Evolutionary conservation across 2,329 filamentous ascomycete genomes (phyloP).

Genomic region (Orbilia brochopaga): DNA sequence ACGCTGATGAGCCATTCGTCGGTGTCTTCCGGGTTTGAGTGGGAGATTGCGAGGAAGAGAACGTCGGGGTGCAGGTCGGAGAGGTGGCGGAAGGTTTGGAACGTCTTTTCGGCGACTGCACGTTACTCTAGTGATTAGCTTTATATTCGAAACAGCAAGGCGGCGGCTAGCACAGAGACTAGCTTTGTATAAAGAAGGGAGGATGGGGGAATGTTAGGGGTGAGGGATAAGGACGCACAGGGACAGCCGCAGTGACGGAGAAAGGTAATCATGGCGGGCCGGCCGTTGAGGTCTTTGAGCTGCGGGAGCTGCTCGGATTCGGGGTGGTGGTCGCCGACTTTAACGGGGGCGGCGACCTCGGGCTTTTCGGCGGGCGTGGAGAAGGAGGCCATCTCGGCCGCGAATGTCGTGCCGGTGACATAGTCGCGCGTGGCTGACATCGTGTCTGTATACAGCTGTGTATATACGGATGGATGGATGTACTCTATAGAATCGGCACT

Average conservation of each 20-base stretch:
- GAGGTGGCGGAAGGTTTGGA: conserved; percentile 64
- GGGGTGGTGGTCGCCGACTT: conserved; percentile 66
- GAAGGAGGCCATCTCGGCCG: conserved; percentile 45
- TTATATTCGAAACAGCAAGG: neutral
- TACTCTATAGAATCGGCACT: too few species aligned
- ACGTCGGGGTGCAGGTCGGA: conserved; percentile 63
- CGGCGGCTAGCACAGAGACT: neutral
- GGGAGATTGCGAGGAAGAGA: conserved; percentile 69
- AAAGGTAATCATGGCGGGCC: conserved; percentile 70
- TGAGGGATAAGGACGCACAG: conserved; percentile 62
- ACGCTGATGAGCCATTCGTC: conserved; percentile 66
- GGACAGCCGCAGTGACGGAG: conserved; percentile 76
- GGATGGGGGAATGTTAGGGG: neutral
- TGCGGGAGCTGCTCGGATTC: conserved; percentile 61
- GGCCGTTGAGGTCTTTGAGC: conserved; percentile 62
- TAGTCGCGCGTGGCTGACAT: conserved; percentile 42
- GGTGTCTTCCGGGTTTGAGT: conserved; percentile 64
- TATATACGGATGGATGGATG: neutral
- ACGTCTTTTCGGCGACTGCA: conserved; percentile 72
- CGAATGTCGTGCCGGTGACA: conserved; percentile 32
- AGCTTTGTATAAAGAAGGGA: conserved; percentile 4
- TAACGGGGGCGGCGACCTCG: conserved; percentile 61
- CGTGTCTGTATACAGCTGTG: too few species aligned
- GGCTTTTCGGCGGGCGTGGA: conserved; percentile 37
- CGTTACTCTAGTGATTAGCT: too few species aligned